phyloP scores from a whole-genome alignment of 1,284 basidiomycete species.

The Austroboletus olivaceoglutinosus region DNA sequence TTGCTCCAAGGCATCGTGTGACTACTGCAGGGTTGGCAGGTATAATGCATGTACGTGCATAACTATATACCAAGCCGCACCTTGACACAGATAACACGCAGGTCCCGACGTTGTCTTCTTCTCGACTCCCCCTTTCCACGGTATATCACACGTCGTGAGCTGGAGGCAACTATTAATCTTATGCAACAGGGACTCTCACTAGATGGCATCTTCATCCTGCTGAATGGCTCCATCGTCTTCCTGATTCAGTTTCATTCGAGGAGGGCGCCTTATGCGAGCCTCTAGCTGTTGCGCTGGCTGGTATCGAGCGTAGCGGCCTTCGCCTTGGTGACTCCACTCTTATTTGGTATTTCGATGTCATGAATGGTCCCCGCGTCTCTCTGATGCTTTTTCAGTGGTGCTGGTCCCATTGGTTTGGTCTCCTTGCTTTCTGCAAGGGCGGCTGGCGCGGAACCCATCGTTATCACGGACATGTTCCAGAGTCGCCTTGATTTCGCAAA shows the following conservation, averaged over 20 bases:
- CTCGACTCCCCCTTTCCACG: constrained; percentile 64
- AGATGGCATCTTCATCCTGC: constrained; percentile 63
- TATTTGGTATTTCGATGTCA: constrained; percentile 45
- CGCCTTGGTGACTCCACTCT: constrained; percentile 59
- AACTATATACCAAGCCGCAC: background rate
- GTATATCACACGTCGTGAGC: constrained; percentile 26
- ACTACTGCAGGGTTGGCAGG: constrained; percentile 54
- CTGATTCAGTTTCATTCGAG: constrained; percentile 57
- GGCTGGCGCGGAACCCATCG: constrained; percentile 72
- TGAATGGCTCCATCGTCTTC: constrained; percentile 61
- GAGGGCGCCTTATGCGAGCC: constrained; percentile 66
- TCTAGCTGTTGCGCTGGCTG: constrained; percentile 59
- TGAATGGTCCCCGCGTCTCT: background rate
- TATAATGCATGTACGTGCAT: constrained; percentile 53
- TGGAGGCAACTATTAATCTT: background rate
- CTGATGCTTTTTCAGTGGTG: constrained; percentile 46
- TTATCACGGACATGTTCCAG: constrained; percentile 80
- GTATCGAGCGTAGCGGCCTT: constrained; percentile 58
- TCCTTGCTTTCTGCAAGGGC: constrained; percentile 78
- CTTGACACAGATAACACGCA: constrained; percentile 9
- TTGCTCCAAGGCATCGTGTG: constrained; percentile 57
- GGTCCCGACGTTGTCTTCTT: constrained; percentile 61
- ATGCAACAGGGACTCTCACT: constrained; percentile 50
- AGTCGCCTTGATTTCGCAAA: constrained; percentile 81
- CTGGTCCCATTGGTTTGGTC: constrained; percentile 86